Evolutionary conservation across 768 basidiomycete species (phyloP), one percentile per base, ranked within the genome.

Genomic region (Roridomyces roridus): DNA sequence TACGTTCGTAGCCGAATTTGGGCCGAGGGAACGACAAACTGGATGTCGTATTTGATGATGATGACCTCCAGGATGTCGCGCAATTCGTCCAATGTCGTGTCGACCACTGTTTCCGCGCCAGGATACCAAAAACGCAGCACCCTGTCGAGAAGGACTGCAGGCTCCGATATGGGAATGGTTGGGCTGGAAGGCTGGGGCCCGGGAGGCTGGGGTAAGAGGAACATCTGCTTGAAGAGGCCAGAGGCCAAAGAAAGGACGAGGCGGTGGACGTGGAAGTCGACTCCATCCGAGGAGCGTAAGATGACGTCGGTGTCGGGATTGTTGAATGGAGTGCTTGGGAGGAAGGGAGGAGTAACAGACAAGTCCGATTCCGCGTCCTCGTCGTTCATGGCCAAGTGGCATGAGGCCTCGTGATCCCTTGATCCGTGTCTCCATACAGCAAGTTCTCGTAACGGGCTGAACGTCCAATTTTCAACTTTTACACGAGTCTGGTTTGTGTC

Each of bases 111-210:
- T 20, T 56, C 34, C 18, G 46, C 42, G 17, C 55, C 46, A 17
- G 55, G 55, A 31, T 56, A 49, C 46, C 55, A 56, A 35, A 50
- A 49, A 2, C 54, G 29, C 31, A 56, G 41, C 15, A 35, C 54
- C 24, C 23, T n/a, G 18, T 56, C 46, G 1, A 56, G 41, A 3
- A 47, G 20, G 8, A 4, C 10, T 4, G 46, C 40, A 6, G 54
- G 36, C n/a, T 56, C 54, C 8, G 46, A 25, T 15, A 56, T 35
- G 5, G 20, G 44, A 1, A 56, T 47, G 6, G 20, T 37, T 6
- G 47, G 31, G 5, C 35, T 26, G 8, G 5, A 11, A n/a, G 47
- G 31, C 9, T 36, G 46, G 21, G 46, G 26, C 6, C 35, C n/a
- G 2, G 54, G 46, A n/a, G n/a, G n/a, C 34, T 48, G 46, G 8